Conservation (phyloP, 164 flowering plant genomes). For the Sedum album region DNA sequence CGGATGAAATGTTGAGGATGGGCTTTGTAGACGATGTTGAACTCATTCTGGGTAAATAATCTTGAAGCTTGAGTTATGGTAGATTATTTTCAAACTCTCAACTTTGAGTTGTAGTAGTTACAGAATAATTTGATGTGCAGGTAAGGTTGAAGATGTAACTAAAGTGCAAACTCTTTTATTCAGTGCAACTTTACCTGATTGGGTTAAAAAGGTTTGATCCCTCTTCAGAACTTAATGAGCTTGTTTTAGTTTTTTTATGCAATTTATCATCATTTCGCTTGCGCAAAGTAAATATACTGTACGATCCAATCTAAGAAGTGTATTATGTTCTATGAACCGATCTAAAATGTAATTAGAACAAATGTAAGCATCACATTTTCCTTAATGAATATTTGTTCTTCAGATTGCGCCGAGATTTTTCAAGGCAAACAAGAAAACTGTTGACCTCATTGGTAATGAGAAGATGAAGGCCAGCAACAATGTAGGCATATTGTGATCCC, state of each 20-base stretch:
- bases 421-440: conserved; percentile 64
- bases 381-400: background rate
- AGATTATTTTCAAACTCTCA: background rate
- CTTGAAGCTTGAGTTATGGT: background rate
- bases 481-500: conserved; percentile 86
- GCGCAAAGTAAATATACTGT: too few relatives aligned
- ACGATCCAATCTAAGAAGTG: too few relatives aligned
- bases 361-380: too few relatives aligned
- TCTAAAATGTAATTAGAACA: too few relatives aligned
- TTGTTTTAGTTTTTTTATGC: background rate
- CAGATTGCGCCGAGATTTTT: conserved; percentile 76
- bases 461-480: conserved; percentile 86
- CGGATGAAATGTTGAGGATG: conserved; percentile 95
- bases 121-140: conserved; percentile 28
- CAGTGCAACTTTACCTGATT: conserved; percentile 87
- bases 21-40: conserved; percentile 99
- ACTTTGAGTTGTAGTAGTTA: background rate
- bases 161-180: conserved; percentile 96
- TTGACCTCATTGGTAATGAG: conserved; percentile 89
- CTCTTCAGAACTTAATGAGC: background rate
- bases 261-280: too few relatives aligned
- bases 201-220: conserved; percentile 70
- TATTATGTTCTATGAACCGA: too few relatives aligned
- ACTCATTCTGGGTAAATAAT: conserved; percentile 59
- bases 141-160: conserved; percentile 70